A percentile compares a stretch with the other conserved stretches of the same genome.
Conservation (phyloP, 768 basidiomycete genomes). For the Dacryopinax spathularia region DNA sequence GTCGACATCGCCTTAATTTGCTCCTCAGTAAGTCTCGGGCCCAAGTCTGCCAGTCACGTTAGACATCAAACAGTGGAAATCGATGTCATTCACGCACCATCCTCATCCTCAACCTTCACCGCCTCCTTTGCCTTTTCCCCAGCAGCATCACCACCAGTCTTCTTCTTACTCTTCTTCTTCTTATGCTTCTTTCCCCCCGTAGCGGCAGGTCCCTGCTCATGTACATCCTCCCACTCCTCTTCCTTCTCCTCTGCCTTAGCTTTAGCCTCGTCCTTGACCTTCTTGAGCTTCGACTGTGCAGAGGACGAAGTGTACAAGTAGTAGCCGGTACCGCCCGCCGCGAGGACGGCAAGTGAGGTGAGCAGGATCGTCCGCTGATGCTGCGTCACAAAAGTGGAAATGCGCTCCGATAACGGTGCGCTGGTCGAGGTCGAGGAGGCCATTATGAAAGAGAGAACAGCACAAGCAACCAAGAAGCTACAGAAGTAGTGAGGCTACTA, state of each 20-base stretch:
- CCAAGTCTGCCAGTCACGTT: conserved; percentile 4
- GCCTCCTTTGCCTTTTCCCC: conserved; percentile 8
- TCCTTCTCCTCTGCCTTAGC: conserved; percentile 23
- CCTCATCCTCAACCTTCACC: conserved; percentile 15
- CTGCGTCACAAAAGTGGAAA: conserved; percentile 41
- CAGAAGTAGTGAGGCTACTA: too few species aligned
- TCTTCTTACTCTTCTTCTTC: conserved; percentile 3
- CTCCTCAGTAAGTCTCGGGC: conserved; percentile 13
- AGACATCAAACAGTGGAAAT: conserved; percentile 1
- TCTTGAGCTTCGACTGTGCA: conserved; percentile 37
- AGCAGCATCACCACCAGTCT: not conserved
- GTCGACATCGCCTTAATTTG: conserved; percentile 19
- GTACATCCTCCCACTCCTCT: conserved; percentile 4
- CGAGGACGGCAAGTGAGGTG: conserved; percentile 52
- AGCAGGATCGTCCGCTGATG: conserved; percentile 64
- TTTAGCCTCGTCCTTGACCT: conserved; percentile 47
- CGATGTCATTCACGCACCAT: not conserved
- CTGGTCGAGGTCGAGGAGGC: conserved; percentile 8
- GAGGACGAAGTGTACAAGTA: conserved; percentile 30
- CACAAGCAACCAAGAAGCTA: not conserved
- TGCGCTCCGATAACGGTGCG: conserved; percentile 12
- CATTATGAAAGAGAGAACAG: not conserved
- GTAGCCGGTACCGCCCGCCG: conserved; percentile 62
- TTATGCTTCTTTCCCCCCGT: not conserved
- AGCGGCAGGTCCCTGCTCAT: not conserved